Base-by-base conservation (phyloP, 257 asterid species). In the Leonotis leonurus region DNA sequence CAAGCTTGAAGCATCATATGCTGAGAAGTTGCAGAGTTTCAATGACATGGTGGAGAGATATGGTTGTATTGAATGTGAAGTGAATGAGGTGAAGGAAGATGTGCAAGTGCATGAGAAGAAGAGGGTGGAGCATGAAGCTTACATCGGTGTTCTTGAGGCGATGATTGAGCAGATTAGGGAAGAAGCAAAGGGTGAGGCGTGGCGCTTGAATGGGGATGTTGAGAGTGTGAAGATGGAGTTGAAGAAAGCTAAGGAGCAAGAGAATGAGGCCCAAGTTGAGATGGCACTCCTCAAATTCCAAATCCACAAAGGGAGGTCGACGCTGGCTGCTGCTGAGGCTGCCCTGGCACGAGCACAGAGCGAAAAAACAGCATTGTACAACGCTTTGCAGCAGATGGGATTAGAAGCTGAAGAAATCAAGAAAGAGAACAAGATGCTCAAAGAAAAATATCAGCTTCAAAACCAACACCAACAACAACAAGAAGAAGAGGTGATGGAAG, bases 331-430 rank as follows among this genome's bases (percentile, higher is more conserved):
- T 0, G 60, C 85, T 0, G 89, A 78, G 22, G 85, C 86, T 9
- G 69, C 81, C 7, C 86, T 79, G 48, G 70, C 77, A 10, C 67
- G 75, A 35, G 77, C 73, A 5, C 78, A 78, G 73, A 20, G 70
- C 20, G 90, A 88, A 36, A 80, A 73, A 54, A 27, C 80, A 0
- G 83, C 75, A 0, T 56, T 83, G 0, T 76, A 76, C 44, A 73
- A 60, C 6, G 85, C 83, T 8, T 76, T 81, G 14, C 87, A 83
- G 64, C 84, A 77, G 52, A 69, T 81, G 70, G 86, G 84, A 20
- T 0, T 70, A n/a, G 85, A 79, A 62, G 80, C 78, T 0, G 87
- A 77, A 54, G 86, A 81, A 17, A 72, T 68, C 12, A 76, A 78
- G 69, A 74, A 52, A 16, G 85, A 75, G 64, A 81, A 70, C 35